Evolutionary conservation across 2,329 filamentous ascomycete species (phyloP).

Genomic region (Xylariaceae sp.): DNA sequence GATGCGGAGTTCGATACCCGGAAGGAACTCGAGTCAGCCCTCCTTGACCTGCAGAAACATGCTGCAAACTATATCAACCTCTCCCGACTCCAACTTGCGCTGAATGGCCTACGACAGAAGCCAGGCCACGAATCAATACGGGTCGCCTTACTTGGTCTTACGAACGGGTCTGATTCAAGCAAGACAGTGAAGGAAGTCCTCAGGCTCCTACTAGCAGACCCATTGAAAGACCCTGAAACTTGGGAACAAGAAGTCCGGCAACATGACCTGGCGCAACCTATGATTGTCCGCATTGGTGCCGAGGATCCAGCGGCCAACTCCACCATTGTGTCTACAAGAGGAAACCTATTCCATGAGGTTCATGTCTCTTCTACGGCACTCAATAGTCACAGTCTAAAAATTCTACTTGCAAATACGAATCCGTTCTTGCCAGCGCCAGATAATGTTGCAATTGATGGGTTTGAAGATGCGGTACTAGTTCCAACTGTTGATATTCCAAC

Average conservation of each 20-base stretch:
- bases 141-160: conserved; percentile 62
- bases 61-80: conserved; percentile 69
- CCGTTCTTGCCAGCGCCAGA: conserved; percentile 52
- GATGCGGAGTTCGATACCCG: conserved; percentile 40
- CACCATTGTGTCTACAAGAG: conserved; percentile 46
- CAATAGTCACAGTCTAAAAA: conserved; percentile 67
- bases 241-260: conserved; percentile 71
- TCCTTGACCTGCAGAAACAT: conserved; percentile 65
- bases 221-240: conserved; percentile 63
- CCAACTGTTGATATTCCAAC: conserved; percentile 74
- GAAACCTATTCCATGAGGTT: conserved; percentile 61
- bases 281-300: conserved; percentile 65
- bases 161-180: conserved; percentile 45
- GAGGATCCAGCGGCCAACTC: conserved; percentile 47
- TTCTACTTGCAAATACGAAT: conserved; percentile 62
- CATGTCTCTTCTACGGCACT: conserved; percentile 67
- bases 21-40: conserved; percentile 62
- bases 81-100: conserved; percentile 73
- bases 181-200: conserved; percentile 68
- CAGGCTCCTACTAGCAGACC: conserved; percentile 73
- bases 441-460: conserved; percentile 46
- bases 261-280: conserved; percentile 58
- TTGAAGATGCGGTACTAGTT: conserved; percentile 73
- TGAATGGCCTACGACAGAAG: conserved; percentile 65
- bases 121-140: conserved; percentile 63